phyloP scores from a whole-genome alignment of 345 rosid species.

The Arabis alpina region DNA sequence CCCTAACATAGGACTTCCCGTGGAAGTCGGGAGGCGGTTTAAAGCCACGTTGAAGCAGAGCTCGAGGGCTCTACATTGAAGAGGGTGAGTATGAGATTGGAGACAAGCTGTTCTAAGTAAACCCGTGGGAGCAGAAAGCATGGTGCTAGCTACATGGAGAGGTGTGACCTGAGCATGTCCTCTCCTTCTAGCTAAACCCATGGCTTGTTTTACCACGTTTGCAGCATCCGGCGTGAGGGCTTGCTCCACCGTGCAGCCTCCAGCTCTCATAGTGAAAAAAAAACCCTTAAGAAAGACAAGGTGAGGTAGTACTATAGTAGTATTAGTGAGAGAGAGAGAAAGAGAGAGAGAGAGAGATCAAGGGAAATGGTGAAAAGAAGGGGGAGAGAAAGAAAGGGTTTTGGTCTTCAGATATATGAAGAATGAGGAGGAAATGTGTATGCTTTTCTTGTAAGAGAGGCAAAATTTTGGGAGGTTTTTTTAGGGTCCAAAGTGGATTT shows the following conservation, averaged over 20 bases:
- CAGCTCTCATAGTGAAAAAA: slow-evolving; percentile 69
- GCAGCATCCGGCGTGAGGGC: slow-evolving; percentile 83
- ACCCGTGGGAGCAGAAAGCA: slow-evolving; percentile 78
- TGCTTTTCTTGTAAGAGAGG: slow-evolving; percentile 80
- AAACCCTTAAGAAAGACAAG: slow-evolving; percentile 16
- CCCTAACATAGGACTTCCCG: slow-evolving; percentile 65
- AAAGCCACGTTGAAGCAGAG: slow-evolving; percentile 98
- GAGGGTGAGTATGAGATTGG: slow-evolving; percentile 93
- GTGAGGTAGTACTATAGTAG: slow-evolving; percentile 10
- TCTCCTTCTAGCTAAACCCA: slow-evolving; percentile 72
- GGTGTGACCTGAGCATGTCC: slow-evolving; percentile 99
- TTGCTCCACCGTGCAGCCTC: slow-evolving; percentile 85
- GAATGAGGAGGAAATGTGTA: slow-evolving; percentile 44
- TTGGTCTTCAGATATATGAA: slow-evolving; percentile 42
- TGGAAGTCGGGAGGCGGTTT: slow-evolving; percentile 89
- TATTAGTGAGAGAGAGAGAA: neutral
- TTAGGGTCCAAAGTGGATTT: slow-evolving; percentile 74
- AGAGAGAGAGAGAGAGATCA: slow-evolving; percentile 9
- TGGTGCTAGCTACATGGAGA: slow-evolving; percentile 89
- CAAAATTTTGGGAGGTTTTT: slow-evolving; percentile 41
- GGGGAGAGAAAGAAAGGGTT: slow-evolving; percentile 37
- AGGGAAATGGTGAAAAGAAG: slow-evolving; percentile 28
- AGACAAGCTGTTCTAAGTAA: slow-evolving; percentile 87
- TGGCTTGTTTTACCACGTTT: slow-evolving; percentile 72
- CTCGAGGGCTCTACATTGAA: slow-evolving; percentile 93